Base-by-base conservation (phyloP, 2,329 filamentous ascomycete species). In the Huntiella savannae region DNA sequence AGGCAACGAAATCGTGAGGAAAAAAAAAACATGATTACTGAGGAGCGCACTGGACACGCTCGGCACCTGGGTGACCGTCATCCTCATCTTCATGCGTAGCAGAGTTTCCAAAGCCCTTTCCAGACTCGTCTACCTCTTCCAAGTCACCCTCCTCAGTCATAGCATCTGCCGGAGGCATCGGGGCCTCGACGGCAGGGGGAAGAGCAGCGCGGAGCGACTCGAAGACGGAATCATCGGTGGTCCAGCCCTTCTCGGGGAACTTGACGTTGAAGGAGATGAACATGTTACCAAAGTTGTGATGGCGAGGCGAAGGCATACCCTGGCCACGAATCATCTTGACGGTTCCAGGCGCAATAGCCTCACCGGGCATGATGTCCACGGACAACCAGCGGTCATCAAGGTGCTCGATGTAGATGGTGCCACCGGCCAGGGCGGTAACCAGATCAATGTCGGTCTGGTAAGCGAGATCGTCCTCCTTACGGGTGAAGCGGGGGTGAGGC, bases 221-320 rank as follows among this genome's bases (percentile, higher is more conserved):
- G 55, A 93, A 82, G 52, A 83, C 79, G 49, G 76, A 70, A 12
- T 77, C 67, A 44, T 80, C 69, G 34, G 73, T 60, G 34, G 74
- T 73, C 72, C 75, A 81, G 59, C 75, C 69, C 67, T 78, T 80
- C 58, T 83, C 79, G 42, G 91, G 91, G 73, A 98, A 96, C 67
- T 93, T 94, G 65, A 98, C 86, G 58, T 83, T 79, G 68, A 98
- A 98, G 60, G 93, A 85, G 58, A 98, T 86, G 69, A 91, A 98
- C 56, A 98, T 71, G 67, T 98, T 95, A 58, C 91, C 91, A 59
- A 75, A 78, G 64, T 96, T 83, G 70, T 98, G 91, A 64, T 96
- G 91, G 56, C 91, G 78, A 64, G 77, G 82, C 3, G 91, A 92
- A 37, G 91, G 91, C 91, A 98, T 98, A 62, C 91, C 91, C 66